Evolutionary conservation across 179 eudicot genomes (phyloP).

Genomic region (Actinidia arguta): DNA sequence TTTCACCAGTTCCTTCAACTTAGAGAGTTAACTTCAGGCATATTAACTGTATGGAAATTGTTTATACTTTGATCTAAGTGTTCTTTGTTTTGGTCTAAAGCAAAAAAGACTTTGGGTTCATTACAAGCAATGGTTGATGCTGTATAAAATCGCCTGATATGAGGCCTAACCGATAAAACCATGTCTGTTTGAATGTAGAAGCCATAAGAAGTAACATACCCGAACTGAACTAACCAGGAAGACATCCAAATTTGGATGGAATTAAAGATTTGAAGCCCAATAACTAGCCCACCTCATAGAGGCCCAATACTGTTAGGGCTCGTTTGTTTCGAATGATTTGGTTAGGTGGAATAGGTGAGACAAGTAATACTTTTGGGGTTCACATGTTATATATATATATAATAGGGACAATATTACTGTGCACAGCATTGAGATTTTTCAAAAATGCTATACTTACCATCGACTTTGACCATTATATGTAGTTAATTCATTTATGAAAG

Average conservation of each 20-base stretch:
- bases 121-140: conserved; percentile 36
- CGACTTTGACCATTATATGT: too few species aligned
- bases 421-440: too few species aligned
- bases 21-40: conserved; percentile 47
- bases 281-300: not conserved
- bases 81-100: not conserved
- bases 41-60: conserved; percentile 20
- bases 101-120: conserved; percentile 20
- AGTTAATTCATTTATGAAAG: too few species aligned
- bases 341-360: too few species aligned
- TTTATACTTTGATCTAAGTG: conserved; percentile 12
- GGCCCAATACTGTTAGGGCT: too few species aligned
- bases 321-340: too few species aligned
- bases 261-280: not conserved
- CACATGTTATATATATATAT: too few species aligned
- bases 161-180: conserved; percentile 38
- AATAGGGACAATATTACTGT: too few species aligned
- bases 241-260: not conserved
- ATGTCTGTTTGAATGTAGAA: conserved; percentile 23
- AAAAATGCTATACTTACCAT: too few species aligned
- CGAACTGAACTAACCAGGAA: not conserved
- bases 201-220: not conserved
- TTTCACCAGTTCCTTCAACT: conserved; percentile 53
- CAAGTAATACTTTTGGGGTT: too few species aligned
- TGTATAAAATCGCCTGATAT: conserved; percentile 40